Percentiles rank a stretch among this genome's conserved stretches.
These are phyloP conservation scores for Plenodomus biglobosus DNA, from an alignment of 2,329 filamentous ascomycete species.

Conservation along the genomic window DNA sequence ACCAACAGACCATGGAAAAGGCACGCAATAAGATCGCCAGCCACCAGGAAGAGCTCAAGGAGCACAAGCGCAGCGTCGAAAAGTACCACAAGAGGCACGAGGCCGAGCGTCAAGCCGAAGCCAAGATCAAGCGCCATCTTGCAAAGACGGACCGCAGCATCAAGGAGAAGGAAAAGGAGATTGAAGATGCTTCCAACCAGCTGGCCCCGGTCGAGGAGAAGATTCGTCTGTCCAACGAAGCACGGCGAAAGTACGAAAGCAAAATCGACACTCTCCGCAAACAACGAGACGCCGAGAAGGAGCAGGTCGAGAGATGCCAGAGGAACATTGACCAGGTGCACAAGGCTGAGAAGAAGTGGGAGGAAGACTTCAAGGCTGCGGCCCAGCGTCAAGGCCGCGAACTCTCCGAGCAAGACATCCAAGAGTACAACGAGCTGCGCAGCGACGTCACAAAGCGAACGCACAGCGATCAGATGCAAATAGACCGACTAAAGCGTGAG, in stretches of 20 bases:
- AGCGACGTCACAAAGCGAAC: slow-evolving; percentile 83
- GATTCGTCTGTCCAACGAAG: slow-evolving; percentile 70
- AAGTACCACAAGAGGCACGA: slow-evolving; percentile 80
- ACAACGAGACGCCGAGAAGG: slow-evolving; percentile 72
- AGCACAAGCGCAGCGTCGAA: slow-evolving; percentile 84
- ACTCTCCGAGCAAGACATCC: slow-evolving; percentile 80
- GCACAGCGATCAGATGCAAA: slow-evolving; percentile 75
- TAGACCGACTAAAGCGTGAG: slow-evolving; percentile 85
- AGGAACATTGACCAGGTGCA: slow-evolving; percentile 83
- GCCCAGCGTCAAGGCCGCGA: slow-evolving; percentile 85
- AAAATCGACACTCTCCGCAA: slow-evolving; percentile 71
- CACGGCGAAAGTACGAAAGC: slow-evolving; percentile 67
- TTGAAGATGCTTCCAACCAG: slow-evolving; percentile 82
- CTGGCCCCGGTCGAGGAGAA: slow-evolving; percentile 92
- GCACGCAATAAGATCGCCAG: slow-evolving; percentile 88
- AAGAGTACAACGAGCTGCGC: slow-evolving; percentile 83
- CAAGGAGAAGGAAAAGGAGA: slow-evolving; percentile 79
- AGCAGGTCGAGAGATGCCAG: slow-evolving; percentile 70
- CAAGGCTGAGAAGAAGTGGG: slow-evolving; percentile 85
- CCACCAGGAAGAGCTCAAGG: slow-evolving; percentile 92
- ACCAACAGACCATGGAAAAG: slow-evolving; percentile 89
- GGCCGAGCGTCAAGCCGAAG: slow-evolving; percentile 79
- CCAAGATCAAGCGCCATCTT: slow-evolving; percentile 73
- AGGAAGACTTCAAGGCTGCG: slow-evolving; percentile 80
- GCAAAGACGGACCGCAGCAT: slow-evolving; percentile 82